phyloP scores from a whole-genome alignment of 768 basidiomycete genomes.

The Suillus alpinus region DNA sequence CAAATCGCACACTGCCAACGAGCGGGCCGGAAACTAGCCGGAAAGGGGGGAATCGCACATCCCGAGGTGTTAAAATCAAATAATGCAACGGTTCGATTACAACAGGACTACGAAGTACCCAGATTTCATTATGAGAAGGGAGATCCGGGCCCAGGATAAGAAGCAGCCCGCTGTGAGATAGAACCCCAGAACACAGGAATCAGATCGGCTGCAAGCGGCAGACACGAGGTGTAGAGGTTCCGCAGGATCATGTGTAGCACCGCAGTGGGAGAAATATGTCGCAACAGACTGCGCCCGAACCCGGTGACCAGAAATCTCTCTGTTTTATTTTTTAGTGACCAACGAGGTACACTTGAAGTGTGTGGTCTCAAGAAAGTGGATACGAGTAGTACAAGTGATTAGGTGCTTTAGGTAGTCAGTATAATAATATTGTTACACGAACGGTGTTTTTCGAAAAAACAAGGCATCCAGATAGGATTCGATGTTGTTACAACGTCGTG shows the following conservation, averaged over 20 bases:
- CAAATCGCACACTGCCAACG: background rate
- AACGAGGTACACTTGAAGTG: conserved; percentile 10
- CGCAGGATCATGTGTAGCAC: conserved; percentile 16
- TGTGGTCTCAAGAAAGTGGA: conserved; percentile 28
- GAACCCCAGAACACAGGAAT: conserved; percentile 12
- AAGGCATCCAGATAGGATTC: conserved; percentile 7
- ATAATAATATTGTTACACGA: conserved; percentile 32
- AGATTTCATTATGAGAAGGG: conserved; percentile 3
- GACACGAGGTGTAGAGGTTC: conserved; percentile 22
- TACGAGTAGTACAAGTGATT: conserved; percentile 17
- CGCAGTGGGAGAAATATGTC: conserved; percentile 14
- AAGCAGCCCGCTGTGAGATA: conserved; percentile 11
- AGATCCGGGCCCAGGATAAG: conserved; percentile 5
- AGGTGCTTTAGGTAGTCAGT: conserved; percentile 31
- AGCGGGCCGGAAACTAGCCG: background rate
- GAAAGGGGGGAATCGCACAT: background rate
- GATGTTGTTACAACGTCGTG: conserved; percentile 2
- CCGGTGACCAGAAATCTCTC: conserved; percentile 15
- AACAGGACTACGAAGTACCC: background rate
- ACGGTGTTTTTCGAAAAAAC: conserved; percentile 13
- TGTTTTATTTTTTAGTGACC: conserved; percentile 14
- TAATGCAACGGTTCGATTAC: background rate
- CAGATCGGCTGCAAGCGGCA: conserved; percentile 21
- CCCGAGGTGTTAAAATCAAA: background rate
- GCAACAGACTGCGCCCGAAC: conserved; percentile 20